phyloP scores from a whole-genome alignment of 73 alveolate genomes.

The Paramecium caudatum region DNA sequence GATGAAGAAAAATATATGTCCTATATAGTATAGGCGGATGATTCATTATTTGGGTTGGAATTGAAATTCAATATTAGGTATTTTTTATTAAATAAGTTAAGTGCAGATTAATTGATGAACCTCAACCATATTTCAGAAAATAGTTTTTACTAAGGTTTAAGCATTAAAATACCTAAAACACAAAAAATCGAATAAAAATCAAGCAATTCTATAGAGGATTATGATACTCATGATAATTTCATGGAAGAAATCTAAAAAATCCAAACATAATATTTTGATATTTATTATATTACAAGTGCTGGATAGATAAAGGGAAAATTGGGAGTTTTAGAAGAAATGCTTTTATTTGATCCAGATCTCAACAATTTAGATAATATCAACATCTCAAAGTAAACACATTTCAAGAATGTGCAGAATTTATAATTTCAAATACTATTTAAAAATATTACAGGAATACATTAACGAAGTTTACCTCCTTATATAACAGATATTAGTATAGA shows the following conservation, averaged over 20 bases:
- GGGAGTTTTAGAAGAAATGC: conserved; percentile 8
- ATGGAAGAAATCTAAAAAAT: not conserved
- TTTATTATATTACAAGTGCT: not conserved
- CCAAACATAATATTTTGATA: not conserved
- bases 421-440: conserved; percentile 3
- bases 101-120: not conserved
- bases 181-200: not conserved
- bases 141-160: not conserved
- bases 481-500: not conserved
- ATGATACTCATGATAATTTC: not conserved
- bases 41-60: conserved; percentile 55
- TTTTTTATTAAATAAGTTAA: not conserved
- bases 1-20: conserved; percentile 7
- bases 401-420: not conserved
- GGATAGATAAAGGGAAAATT: conserved; percentile 44
- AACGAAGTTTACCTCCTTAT: not conserved
- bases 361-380: conserved; percentile 11
- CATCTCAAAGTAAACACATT: not conserved
- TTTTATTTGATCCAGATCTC: conserved; percentile 54
- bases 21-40: conserved; percentile 74
- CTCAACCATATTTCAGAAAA: conserved; percentile 44
- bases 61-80: conserved; percentile 56
- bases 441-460: not conserved
- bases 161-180: not conserved
- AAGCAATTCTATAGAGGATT: not conserved